Evolutionary conservation across 805 yeast genomes (phyloP).

Genomic region (Metschnikowia sp.): DNA sequence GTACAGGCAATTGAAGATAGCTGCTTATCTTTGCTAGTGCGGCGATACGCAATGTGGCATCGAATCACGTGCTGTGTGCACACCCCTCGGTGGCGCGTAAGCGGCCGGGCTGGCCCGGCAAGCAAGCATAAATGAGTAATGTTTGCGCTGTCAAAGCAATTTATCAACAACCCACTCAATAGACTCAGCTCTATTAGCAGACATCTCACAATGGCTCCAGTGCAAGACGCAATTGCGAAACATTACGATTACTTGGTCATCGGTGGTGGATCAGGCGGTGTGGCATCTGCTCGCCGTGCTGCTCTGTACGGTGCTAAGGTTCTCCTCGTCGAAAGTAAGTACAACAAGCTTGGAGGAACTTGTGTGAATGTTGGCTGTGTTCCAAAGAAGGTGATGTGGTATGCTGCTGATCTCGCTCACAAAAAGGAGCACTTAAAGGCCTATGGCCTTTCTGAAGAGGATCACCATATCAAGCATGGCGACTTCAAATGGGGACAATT

Average conservation of each 20-base stretch:
- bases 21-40: no score
- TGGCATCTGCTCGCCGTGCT: conserved; percentile 96
- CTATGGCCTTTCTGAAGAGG: conserved; percentile 71
- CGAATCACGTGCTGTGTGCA: conserved; percentile 1
- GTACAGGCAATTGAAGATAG: no score
- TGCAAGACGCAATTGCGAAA: conserved; percentile 26
- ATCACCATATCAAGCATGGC: conserved; percentile 44
- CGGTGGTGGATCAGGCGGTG: conserved; percentile 99
- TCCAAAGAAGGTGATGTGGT: conserved; percentile 99
- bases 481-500: conserved; percentile 78
- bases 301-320: conserved; percentile 91
- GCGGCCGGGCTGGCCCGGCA: background rate
- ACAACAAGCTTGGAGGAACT: conserved; percentile 80
- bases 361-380: conserved; percentile 99
- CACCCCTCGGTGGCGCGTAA: background rate
- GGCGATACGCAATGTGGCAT: background rate
- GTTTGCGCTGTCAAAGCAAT: conserved; percentile 10
- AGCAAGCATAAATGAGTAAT: background rate
- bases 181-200: conserved; percentile 24
- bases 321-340: conserved; percentile 72
- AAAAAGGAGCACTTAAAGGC: conserved; percentile 70
- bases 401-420: conserved; percentile 86
- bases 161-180: conserved; percentile 8
- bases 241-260: conserved; percentile 91
- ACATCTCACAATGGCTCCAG: conserved; percentile 54